Base-by-base conservation (phyloP, 352 stramenopile genomes). In the Pythium plurisporium region DNA sequence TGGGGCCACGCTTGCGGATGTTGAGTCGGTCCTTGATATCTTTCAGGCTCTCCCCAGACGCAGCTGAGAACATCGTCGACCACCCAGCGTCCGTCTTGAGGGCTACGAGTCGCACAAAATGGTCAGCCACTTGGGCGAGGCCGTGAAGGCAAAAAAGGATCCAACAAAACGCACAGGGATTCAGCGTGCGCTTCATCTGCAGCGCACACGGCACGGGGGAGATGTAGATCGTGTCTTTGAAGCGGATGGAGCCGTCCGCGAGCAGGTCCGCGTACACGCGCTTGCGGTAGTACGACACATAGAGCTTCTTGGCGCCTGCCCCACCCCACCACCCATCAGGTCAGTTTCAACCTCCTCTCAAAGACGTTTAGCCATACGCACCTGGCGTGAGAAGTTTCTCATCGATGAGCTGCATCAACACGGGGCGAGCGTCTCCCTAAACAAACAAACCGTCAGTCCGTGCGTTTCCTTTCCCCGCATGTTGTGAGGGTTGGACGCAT, bases 221-320 rank as follows among this genome's bases (percentile, higher is more conserved):
- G 62, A 76, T 82, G 72, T 87, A 91, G n/a, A 89, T 63, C 25
- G 74, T 65, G 63, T 87, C 78, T 55, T 91, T 82, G 56, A 87
- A 91, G 53, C 72, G 75, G 69, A 91, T 89, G 22, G 79, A 87
- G 19, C 82, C 79, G 59, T 91, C 79, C 25, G 70, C 56, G n/a
- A 88, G 65, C 40, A 91, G 63, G 43, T 91, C 82, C 1, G 82
- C 82, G 67, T 86, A 89, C 47, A 88, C 73, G 51, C 79, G 78
- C 55, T 87, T 86, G 40, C 81, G 81, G 60, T 91, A 91, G 67
- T 91, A 91, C 31, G 76, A 89, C 64, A 91, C 75, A 53, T 82
- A 91, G 41, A 91, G 73, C 58, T 84, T 86, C 70, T 87, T 87
- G 47, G 64, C 41, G 10, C 81, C 77, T 86, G 42, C 17, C 52